phyloP scores from a whole-genome alignment of 441 rosid genomes.

The Omphalea diandra region DNA sequence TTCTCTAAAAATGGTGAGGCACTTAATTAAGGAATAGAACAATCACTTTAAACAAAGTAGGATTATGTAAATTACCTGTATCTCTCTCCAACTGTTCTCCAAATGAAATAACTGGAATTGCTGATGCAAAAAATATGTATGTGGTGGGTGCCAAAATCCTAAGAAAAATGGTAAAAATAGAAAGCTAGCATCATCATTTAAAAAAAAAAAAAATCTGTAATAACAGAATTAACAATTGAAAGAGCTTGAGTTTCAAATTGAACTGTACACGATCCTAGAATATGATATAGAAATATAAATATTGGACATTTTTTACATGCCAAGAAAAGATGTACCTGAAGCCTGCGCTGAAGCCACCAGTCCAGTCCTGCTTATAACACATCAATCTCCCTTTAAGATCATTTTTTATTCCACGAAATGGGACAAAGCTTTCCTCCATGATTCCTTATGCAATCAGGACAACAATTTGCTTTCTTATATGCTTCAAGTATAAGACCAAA shows the following conservation, averaged over 20 bases:
- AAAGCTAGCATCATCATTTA: constrained; percentile 13
- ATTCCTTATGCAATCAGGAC: constrained; percentile 10
- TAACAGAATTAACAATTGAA: constrained; percentile 2
- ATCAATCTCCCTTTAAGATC: constrained; percentile 58
- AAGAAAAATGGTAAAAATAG: constrained; percentile 12
- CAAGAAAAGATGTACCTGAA: constrained; percentile 43
- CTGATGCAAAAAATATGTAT: constrained; percentile 76
- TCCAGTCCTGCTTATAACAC: constrained; percentile 82
- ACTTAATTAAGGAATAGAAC: not conserved
- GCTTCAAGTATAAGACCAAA: constrained; percentile 17
- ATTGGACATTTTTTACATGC: not conserved
- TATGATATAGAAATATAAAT: not conserved
- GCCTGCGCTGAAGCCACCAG: too few relatives aligned
- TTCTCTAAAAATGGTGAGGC: not conserved
- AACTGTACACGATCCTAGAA: constrained; percentile 7
- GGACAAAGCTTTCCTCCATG: constrained; percentile 82
- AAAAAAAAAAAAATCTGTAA: not conserved
- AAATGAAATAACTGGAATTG: constrained; percentile 78
- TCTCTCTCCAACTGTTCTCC: constrained; percentile 79
- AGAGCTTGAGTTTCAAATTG: constrained; percentile 7
- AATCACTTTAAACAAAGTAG: not conserved
- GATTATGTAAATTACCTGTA: constrained; percentile 40
- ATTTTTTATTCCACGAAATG: constrained; percentile 74
- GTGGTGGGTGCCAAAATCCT: constrained; percentile 82
- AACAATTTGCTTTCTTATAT: constrained; percentile 22